These are phyloP conservation scores for Podospora didyma DNA, from an alignment of 495 filamentous ascomycete genomes.

Conservation along the genomic window DNA sequence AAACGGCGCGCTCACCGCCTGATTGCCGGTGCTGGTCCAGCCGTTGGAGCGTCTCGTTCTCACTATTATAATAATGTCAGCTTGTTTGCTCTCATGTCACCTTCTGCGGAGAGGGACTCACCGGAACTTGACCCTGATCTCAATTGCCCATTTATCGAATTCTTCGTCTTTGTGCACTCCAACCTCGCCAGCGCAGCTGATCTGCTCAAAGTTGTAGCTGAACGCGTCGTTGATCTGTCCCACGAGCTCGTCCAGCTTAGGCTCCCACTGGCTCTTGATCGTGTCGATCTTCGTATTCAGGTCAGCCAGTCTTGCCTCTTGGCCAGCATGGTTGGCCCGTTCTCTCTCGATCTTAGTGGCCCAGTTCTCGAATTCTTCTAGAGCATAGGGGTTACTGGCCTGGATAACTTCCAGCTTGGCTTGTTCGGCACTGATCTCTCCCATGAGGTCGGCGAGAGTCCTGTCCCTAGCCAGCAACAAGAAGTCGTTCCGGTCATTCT, in stretches of 20 bases:
- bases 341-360: conserved; percentile 46
- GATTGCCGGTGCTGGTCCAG: conserved; percentile 92
- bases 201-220: conserved; percentile 83
- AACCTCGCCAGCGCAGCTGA: conserved; percentile 94
- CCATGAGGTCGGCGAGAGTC: conserved; percentile 61
- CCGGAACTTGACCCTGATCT: conserved; percentile 93
- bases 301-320: conserved; percentile 51
- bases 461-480: conserved; percentile 30
- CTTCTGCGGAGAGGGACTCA: conserved; percentile 29
- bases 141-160: conserved; percentile 90
- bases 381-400: conserved; percentile 70
- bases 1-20: conserved; percentile 92
- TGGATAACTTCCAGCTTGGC: conserved; percentile 75
- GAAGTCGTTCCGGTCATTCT: conserved; percentile 31
- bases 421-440: conserved; percentile 69
- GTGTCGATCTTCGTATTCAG: conserved; percentile 52
- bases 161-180: conserved; percentile 74
- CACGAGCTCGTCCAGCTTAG: conserved; percentile 72
- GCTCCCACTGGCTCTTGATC: conserved; percentile 71
- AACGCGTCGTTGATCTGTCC: conserved; percentile 84
- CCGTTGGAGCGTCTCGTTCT: conserved; percentile 76
- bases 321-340: conserved; percentile 30
- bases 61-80: conserved; percentile 39
- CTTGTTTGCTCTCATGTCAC: background rate
- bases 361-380: conserved; percentile 75